Evolutionary conservation across 2,329 filamentous ascomycete genomes (phyloP).

Genomic region (Ceratocystis destructans): DNA sequence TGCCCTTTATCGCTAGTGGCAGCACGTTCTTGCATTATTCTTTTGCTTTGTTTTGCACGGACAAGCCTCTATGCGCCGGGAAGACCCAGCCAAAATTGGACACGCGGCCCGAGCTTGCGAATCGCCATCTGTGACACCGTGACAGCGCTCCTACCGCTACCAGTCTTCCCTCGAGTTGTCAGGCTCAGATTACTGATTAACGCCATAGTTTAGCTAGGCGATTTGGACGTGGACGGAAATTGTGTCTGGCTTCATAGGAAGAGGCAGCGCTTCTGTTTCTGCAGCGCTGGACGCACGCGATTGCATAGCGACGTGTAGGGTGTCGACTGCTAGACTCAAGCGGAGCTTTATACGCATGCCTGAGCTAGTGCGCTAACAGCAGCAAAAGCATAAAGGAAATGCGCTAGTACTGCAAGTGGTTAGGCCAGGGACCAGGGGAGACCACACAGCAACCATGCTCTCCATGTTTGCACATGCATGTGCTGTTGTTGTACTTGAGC

Average conservation of each 20-base stretch:
- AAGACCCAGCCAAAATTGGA: slow-evolving; percentile 1
- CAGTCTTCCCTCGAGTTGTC: neutral
- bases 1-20: no score
- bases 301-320: no score
- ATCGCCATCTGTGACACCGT: slow-evolving; percentile 2
- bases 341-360: no score
- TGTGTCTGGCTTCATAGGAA: no score
- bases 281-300: no score
- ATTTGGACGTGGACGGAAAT: no score
- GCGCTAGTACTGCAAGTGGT: neutral
- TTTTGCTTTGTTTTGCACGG: neutral
- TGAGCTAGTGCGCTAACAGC: neutral
- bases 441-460: neutral
- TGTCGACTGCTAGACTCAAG: no score
- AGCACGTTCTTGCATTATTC: neutral
- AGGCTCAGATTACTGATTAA: neutral
- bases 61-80: neutral
- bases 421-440: slow-evolving; percentile 3
- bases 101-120: slow-evolving; percentile 3
- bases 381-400: neutral
- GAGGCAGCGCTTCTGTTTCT: no score
- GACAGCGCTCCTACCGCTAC: slow-evolving; percentile 5
- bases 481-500: neutral
- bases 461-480: neutral
- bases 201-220: neutral